Conservation (phyloP, 805 yeast genomes). For the Cyberlindnera suaveolens region DNA sequence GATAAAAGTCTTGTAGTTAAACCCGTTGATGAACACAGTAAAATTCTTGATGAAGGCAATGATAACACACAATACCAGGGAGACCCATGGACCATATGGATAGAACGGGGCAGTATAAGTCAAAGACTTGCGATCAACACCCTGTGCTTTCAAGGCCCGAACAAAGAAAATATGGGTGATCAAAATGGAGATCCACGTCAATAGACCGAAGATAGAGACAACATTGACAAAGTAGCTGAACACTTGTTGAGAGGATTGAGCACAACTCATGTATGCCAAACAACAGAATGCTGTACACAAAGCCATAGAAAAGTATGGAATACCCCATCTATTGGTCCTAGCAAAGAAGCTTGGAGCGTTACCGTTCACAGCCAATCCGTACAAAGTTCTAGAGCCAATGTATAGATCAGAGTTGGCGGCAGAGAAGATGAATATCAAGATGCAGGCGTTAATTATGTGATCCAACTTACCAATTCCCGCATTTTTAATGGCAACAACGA, state of each 20-base stretch:
- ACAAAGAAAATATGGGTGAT: conserved; percentile 62
- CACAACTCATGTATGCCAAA: conserved; percentile 66
- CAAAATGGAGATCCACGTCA: conserved; percentile 70
- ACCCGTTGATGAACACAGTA: conserved; percentile 60
- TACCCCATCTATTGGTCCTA: conserved; percentile 49
- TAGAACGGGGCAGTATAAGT: conserved; percentile 62
- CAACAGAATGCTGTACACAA: conserved; percentile 47
- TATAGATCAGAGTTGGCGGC: conserved; percentile 79
- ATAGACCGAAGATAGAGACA: conserved; percentile 67
- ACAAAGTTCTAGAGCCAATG: conserved; percentile 69
- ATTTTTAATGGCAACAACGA: conserved; percentile 71
- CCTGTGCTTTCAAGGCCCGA: conserved; percentile 63
- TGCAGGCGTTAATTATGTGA: conserved; percentile 71
- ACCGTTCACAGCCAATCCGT: conserved; percentile 66
- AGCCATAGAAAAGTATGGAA: conserved; percentile 54
- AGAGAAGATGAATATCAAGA: conserved; percentile 69
- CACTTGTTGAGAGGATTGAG: conserved; percentile 47
- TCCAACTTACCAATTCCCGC: conserved; percentile 64
- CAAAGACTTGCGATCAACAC: conserved; percentile 37
- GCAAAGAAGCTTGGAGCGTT: conserved; percentile 62
- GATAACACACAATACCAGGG: conserved; percentile 46
- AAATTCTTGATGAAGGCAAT: conserved; percentile 64
- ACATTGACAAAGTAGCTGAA: conserved; percentile 70
- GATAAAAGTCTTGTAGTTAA: conserved; percentile 60
- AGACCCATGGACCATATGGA: conserved; percentile 60